phyloP scores from a whole-genome alignment of 2,329 filamentous ascomycete genomes.

The Clarireedia hainanense region DNA sequence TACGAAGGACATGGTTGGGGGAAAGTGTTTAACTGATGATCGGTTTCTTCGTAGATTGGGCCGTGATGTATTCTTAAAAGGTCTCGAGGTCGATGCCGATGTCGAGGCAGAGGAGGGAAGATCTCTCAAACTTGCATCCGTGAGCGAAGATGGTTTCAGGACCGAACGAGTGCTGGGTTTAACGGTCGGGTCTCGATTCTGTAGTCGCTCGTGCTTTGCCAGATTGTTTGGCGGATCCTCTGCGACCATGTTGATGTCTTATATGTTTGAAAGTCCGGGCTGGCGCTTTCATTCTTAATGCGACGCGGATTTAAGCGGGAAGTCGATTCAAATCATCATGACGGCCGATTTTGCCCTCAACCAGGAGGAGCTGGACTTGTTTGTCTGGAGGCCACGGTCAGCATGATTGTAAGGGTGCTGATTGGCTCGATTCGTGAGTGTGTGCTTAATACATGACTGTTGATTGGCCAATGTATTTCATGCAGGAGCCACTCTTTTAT shows the following conservation, averaged over 20 bases:
- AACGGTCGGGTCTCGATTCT: too few species aligned
- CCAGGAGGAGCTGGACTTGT: not conserved
- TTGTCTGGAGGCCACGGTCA: not conserved
- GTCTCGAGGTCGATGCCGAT: not conserved
- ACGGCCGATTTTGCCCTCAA: not conserved
- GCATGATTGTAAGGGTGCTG: not conserved
- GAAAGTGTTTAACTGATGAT: not conserved
- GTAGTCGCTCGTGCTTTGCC: too few species aligned
- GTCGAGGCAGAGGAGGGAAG: not conserved
- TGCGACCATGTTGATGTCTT: not conserved
- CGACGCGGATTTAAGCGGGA: not conserved
- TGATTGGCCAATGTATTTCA: not conserved
- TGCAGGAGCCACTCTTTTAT: not conserved
- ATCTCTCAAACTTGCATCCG: not conserved
- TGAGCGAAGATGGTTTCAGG: too few species aligned
- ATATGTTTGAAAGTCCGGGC: not conserved
- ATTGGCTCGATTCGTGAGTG: not conserved
- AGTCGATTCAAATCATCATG: not conserved
- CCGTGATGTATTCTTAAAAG: not conserved
- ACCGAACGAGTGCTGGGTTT: not conserved
- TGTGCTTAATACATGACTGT: not conserved
- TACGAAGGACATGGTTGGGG: constrained; percentile 26
- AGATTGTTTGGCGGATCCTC: not conserved
- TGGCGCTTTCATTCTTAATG: not conserved
- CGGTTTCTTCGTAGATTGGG: not conserved